Base-by-base conservation (phyloP, 164 flowering plant species). In the Echeveria elegans region DNA sequence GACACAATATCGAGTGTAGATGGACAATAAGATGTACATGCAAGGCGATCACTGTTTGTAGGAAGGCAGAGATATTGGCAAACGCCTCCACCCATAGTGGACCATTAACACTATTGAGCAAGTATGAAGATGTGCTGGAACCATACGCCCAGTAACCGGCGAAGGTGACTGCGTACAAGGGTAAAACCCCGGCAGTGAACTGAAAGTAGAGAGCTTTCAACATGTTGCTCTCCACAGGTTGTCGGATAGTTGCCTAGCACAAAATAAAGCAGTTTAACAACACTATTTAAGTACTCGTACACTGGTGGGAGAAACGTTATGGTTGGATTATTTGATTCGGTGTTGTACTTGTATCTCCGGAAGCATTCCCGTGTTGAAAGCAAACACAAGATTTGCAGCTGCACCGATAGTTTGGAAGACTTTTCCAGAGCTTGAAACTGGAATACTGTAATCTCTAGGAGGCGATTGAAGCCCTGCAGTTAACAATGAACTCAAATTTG, bases 131-230 rank as follows among this genome's bases (percentile, higher is more conserved):
- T 11, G 77, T 83, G 4, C 68, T 32, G 30, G 87, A 76, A 43
- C 87, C 90, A 71, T 83, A 81, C 0, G 85, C 82, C 86, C 88
- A 86, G 61, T 86, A 86, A 16, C 90, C 90, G 0, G 74, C 50
- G 2, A 86, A 37, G 70, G 69, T 78, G 53, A 86, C 86, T 9
- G 82, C 86, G 65, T 83, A 83, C 47, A 80, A 79, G 6, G 78
- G 1, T 60, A 73, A 45, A 23, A 86, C 72, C 19, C 90, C 90
- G 12, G 75, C 66, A 8, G 81, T 75, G n/a, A n/a, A n/a, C n/a
- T n/a, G n/a, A n/a, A n/a, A n/a, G n/a, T n/a, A n/a, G n/a, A n/a
- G n/a, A n/a, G 87, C 86, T 53, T 71, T 82, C 73, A 78, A 81
- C 87, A 83, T 83, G 77, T 86, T 86, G 69, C 68, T 70, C 7